Evolutionary conservation across 2,329 filamentous ascomycete genomes (phyloP).

Genomic region (Sarocladiaceae sp.): DNA sequence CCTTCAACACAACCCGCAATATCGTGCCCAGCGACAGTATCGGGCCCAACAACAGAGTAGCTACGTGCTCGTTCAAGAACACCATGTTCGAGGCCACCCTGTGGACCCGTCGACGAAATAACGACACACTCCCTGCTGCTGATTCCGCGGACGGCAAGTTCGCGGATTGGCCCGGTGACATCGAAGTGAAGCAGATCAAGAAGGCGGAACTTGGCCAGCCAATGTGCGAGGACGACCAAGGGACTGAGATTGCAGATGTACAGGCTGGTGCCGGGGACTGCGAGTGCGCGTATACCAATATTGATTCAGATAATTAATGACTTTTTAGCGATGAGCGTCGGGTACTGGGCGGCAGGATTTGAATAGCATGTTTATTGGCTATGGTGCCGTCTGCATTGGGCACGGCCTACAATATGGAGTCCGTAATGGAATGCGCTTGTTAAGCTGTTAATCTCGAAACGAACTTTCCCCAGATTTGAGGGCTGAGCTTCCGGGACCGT

Average conservation of each 20-base stretch:
- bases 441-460: too few species aligned
- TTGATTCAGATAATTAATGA: constrained; percentile 14
- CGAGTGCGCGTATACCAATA: constrained; percentile 34
- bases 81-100: constrained; percentile 54
- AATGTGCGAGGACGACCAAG: constrained; percentile 42
- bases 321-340: background rate
- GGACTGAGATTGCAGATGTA: constrained; percentile 31
- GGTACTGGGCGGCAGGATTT: background rate
- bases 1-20: constrained; percentile 45
- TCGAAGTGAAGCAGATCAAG: constrained; percentile 50
- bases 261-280: constrained; percentile 32
- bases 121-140: constrained; percentile 16
- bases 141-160: constrained; percentile 20
- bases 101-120: constrained; percentile 46
- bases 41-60: constrained; percentile 35
- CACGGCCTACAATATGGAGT: background rate
- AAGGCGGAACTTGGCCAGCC: constrained; percentile 38
- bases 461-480: too few species aligned
- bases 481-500: too few species aligned
- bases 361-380: background rate
- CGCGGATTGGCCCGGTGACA: constrained; percentile 52
- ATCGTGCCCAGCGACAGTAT: constrained; percentile 44
- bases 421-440: background rate
- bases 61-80: constrained; percentile 54
- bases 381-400: background rate